Percentiles rank a stretch among this genome's conserved stretches.
Evolutionary conservation across 768 basidiomycete genomes (phyloP).

Genomic region (Strobilomyces confusus): DNA sequence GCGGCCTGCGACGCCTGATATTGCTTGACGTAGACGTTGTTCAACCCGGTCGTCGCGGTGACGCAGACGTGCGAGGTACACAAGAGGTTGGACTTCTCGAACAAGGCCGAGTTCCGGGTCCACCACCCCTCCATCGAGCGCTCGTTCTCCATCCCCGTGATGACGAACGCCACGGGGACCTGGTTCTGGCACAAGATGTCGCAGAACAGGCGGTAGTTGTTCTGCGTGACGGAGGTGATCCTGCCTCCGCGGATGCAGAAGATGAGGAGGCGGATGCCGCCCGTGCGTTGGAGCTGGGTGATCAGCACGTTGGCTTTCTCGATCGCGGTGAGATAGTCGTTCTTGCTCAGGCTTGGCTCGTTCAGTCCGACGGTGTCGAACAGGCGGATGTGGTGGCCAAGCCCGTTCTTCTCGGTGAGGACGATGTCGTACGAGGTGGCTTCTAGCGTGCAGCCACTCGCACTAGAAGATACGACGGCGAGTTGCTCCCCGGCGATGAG

Average conservation of each 20-base stretch:
- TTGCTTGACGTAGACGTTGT: slow-evolving; percentile 19
- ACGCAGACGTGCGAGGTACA: slow-evolving; percentile 38
- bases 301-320: slow-evolving; percentile 32
- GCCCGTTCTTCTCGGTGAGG: slow-evolving; percentile 9
- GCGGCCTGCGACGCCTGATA: slow-evolving; percentile 31
- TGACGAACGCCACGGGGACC: slow-evolving; percentile 29
- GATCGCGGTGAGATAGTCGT: slow-evolving; percentile 23
- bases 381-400: slow-evolving; percentile 17
- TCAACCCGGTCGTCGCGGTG: slow-evolving; percentile 29
- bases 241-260: slow-evolving; percentile 34
- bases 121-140: slow-evolving; percentile 32
- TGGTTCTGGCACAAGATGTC: slow-evolving; percentile 27
- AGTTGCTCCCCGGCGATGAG: slow-evolving; percentile 29
- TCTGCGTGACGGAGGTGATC: slow-evolving; percentile 20
- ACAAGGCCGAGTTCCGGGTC: slow-evolving; percentile 27
- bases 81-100: slow-evolving; percentile 15
- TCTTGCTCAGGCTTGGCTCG: slow-evolving; percentile 18
- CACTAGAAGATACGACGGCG: slow-evolving; percentile 27
- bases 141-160: slow-evolving; percentile 31
- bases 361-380: slow-evolving; percentile 34
- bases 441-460: slow-evolving; percentile 34
- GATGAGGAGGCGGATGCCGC: slow-evolving; percentile 27
- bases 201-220: slow-evolving; percentile 28
- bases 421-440: slow-evolving; percentile 21
- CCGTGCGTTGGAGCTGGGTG: slow-evolving; percentile 21